Base-by-base conservation (phyloP, 495 filamentous ascomycete genomes). In the Daldinia decipiens region DNA sequence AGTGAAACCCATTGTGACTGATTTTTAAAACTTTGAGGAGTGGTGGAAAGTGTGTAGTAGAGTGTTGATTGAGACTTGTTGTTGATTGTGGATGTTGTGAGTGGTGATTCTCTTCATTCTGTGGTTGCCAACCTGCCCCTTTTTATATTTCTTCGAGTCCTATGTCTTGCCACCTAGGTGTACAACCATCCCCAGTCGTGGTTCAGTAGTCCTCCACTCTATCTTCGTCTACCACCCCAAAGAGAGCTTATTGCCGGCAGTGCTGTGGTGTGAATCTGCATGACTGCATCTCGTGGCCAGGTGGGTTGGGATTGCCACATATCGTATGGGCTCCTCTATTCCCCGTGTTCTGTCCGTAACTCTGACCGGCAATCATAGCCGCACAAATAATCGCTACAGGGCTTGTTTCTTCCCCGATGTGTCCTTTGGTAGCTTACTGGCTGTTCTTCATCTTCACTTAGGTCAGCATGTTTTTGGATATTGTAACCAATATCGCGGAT, bases 1-100 rank as follows among this genome's bases (percentile, higher is more conserved):
- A 60, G 65, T 67, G 65, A 72, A 72, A 58, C 65, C 65, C 70
- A 72, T 72, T 55, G 32, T 68, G 47, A 57, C 17, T 72, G 63
- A 34, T 60, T 38, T 56, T 29, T 51, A 17, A n/a, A 31, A 64
- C 40, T 34, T 5, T 2, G 9, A 36, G 8, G n/a, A 45, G 43
- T 24, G 12, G 19, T 12, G 9, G 21, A 21, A 29, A 36, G 50
- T 43, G 26, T 59, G 21, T 53, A 45, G 15, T 60, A 38, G n/a
- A 60, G 19, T 60, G 34, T 17, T 57, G 17, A 26, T 50, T 56
- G 1, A 59, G 51, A 13, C 54, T 64, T 63, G 32, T 26, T 62
- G 65, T 65, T 70, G 43, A 39, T 39, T 12, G 36, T 54, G 62
- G 58, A 50, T 51, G 36, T 53, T 54, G 56, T 52, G 53, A 32